Conservation (phyloP, 768 basidiomycete genomes). For the Rhodosporidiobolus odoratus region DNA sequence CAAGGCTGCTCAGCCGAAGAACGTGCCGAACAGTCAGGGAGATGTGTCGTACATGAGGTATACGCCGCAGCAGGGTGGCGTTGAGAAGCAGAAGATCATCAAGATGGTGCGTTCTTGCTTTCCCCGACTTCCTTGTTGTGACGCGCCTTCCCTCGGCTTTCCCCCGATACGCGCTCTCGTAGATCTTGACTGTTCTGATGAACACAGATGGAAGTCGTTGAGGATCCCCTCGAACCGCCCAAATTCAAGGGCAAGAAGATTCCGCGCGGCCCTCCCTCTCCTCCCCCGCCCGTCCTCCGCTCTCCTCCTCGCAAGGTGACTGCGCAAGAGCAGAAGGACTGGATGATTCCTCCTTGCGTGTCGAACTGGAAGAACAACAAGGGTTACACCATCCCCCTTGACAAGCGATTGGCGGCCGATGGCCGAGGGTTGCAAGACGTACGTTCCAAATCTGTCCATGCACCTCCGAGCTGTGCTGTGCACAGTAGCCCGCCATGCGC, state of each 20-base stretch:
- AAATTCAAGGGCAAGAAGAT: conserved; percentile 99
- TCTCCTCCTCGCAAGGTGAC: conserved; percentile 95
- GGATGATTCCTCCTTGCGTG: conserved; percentile 99
- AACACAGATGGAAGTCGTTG: conserved; percentile 67
- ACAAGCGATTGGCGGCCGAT: conserved; percentile 95
- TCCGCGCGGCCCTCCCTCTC: conserved; percentile 89
- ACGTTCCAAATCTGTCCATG: conserved; percentile 44
- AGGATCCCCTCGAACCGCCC: conserved; percentile 95
- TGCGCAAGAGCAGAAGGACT: conserved; percentile 96
- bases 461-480: not conserved
- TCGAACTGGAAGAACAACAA: conserved; percentile 99
- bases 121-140: not conserved
- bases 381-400: conserved; percentile 97
- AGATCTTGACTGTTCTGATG: too few relatives aligned
- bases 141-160: not conserved
- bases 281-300: conserved; percentile 88
- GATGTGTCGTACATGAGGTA: conserved; percentile 82
- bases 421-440: conserved; percentile 98
- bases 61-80: conserved; percentile 63
- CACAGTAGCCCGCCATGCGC: not conserved
- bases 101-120: conserved; percentile 66
- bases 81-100: conserved; percentile 88
- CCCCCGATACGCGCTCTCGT: not conserved
- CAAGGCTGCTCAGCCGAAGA: conserved; percentile 96
- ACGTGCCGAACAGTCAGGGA: conserved; percentile 73